phyloP scores from a whole-genome alignment of 441 rosid genomes.

The Cnidoscolus chayamansa region DNA sequence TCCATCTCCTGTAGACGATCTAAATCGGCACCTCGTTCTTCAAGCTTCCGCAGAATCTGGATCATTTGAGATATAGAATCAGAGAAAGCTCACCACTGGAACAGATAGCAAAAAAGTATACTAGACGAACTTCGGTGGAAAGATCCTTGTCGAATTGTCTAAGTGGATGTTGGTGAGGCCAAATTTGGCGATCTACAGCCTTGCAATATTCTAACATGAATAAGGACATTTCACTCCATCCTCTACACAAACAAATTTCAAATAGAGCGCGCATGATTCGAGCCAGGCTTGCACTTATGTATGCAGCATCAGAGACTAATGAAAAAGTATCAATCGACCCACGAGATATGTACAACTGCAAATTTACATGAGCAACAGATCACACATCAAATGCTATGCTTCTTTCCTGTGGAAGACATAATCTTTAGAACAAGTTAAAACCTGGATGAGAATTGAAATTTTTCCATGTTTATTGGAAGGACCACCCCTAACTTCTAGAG shows the following conservation, averaged over 20 bases:
- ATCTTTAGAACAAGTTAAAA: constrained; percentile 24
- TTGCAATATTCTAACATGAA: constrained; percentile 98
- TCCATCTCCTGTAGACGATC: constrained; percentile 93
- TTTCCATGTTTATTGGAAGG: constrained; percentile 97
- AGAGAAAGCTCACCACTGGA: constrained; percentile 14
- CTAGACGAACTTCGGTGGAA: constrained; percentile 67
- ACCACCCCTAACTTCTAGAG: constrained; percentile 90
- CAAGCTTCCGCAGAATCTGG: constrained; percentile 95
- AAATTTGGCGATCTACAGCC: constrained; percentile 97
- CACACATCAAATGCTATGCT: constrained; percentile 22
- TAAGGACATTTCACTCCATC: constrained; percentile 94
- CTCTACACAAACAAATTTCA: constrained; percentile 93
- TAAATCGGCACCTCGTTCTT: constrained; percentile 85
- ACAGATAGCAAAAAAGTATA: constrained; percentile 19
- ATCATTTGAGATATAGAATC: constrained; percentile 25
- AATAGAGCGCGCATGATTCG: constrained; percentile 97
- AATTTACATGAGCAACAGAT: constrained; percentile 29
- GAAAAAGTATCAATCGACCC: constrained; percentile 94
- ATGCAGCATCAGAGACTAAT: constrained; percentile 94
- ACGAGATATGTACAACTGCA: constrained; percentile 96
- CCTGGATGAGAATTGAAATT: constrained; percentile 98
- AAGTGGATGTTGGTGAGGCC: constrained; percentile 98
- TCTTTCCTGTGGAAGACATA: constrained; percentile 20
- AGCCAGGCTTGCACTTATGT: constrained; percentile 98
- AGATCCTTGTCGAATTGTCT: constrained; percentile 94